Conservation (phyloP, 1,139 yeast genomes). For the Insectozyma bohioensis region DNA sequence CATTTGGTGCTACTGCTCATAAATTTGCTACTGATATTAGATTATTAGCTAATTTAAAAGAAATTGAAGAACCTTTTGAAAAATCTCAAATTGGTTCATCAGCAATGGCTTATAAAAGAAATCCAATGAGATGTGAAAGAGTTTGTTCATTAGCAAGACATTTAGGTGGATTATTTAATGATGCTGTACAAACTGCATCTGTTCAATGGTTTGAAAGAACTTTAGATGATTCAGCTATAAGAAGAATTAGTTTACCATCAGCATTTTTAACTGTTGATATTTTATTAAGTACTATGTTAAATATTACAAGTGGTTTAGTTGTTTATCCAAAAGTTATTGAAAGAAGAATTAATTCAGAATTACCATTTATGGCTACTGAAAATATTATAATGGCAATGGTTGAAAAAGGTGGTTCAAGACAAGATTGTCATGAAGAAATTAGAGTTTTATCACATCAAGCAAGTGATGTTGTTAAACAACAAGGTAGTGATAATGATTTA, state of each 20-base stretch:
- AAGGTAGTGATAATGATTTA: constrained; percentile 98
- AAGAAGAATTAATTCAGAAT: constrained; percentile 90
- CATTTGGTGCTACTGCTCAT: constrained; percentile 95
- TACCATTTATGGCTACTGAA: constrained; percentile 99
- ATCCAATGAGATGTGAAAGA: constrained; percentile 99
- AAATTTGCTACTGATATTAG: constrained; percentile 98
- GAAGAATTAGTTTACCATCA: constrained; percentile 95
- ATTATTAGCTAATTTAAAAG: constrained; percentile 93
- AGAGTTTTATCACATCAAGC: constrained; percentile 98
- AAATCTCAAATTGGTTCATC: constrained; percentile 96
- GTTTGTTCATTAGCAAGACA: constrained; percentile 97
- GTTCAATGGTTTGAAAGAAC: constrained; percentile 99
- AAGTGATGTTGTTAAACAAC: constrained; percentile 93
- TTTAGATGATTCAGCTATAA: constrained; percentile 95
- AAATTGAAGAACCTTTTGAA: constrained; percentile 97
- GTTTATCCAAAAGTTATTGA: constrained; percentile 98
- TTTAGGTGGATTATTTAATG: constrained; percentile 85
- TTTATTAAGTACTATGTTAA: constrained; percentile 81
- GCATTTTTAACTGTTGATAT: constrained; percentile 97
- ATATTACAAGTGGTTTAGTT: constrained; percentile 92
- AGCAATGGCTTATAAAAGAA: constrained; percentile 99
- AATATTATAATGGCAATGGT: constrained; percentile 99
- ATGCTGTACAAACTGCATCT: constrained; percentile 93
- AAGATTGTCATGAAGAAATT: constrained; percentile 96
- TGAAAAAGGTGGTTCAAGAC: constrained; percentile 96